phyloP scores from a whole-genome alignment of 164 flowering plant species.

The Vitis labrusca region DNA sequence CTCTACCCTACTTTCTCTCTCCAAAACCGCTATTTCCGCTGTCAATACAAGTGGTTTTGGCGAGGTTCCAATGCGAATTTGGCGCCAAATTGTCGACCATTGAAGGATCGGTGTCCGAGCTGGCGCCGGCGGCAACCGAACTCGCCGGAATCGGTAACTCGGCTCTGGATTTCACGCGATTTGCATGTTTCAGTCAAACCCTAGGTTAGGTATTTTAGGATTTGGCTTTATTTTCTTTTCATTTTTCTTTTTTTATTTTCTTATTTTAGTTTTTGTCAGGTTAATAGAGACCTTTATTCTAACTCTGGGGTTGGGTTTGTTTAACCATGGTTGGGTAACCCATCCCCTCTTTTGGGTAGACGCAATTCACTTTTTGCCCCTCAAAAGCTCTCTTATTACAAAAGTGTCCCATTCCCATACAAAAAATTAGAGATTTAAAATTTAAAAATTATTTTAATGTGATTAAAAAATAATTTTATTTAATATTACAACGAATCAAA shows the following conservation, averaged over 20 bases:
- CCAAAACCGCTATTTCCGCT: conserved; percentile 22
- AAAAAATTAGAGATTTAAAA: no score
- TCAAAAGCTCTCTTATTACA: background rate
- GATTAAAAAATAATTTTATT: no score
- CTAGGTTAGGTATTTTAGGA: conserved; percentile 10
- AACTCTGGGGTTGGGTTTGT: background rate
- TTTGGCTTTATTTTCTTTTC: background rate
- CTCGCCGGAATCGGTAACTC: conserved; percentile 21
- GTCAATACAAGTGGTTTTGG: background rate
- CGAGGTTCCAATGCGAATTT: no score
- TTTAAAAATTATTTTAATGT: no score
- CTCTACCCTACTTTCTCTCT: conserved; percentile 9
- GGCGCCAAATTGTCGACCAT: conserved; percentile 8
- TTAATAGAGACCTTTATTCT: background rate
- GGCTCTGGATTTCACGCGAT: conserved; percentile 21
- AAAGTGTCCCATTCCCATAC: background rate
- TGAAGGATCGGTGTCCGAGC: conserved; percentile 12
- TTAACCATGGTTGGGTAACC: background rate
- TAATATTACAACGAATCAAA: no score
- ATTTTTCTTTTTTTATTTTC: background rate
- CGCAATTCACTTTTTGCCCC: background rate
- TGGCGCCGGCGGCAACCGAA: conserved; percentile 11
- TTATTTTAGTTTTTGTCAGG: background rate
- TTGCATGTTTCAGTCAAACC: conserved; percentile 24
- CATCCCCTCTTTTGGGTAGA: no score